Conservation (phyloP, 2,329 filamentous ascomycete genomes). For the Curvularia hawaiiensis region DNA sequence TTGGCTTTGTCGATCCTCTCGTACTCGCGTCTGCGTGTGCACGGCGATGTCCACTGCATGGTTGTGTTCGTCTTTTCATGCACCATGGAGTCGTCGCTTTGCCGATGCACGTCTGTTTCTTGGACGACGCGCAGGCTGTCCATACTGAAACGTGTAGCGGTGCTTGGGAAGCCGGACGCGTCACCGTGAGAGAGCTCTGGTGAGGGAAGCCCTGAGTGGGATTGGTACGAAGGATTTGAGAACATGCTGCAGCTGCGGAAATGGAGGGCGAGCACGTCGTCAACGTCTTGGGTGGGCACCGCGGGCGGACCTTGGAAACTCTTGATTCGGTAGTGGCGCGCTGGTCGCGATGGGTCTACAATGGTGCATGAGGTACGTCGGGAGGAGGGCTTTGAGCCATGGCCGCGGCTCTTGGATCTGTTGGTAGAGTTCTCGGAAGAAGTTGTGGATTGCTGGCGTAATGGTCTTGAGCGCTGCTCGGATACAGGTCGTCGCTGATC, state of each 20-base stretch:
- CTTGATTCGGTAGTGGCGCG: slow-evolving; percentile 43
- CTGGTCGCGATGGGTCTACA: slow-evolving; percentile 42
- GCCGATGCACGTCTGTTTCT: slow-evolving; percentile 18
- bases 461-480: slow-evolving; percentile 31
- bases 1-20: slow-evolving; percentile 46
- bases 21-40: slow-evolving; percentile 44
- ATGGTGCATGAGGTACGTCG: slow-evolving; percentile 43
- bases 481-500: slow-evolving; percentile 29
- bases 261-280: slow-evolving; percentile 48
- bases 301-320: slow-evolving; percentile 38
- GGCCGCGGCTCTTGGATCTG: slow-evolving; percentile 33
- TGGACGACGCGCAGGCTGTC: slow-evolving; percentile 22
- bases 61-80: slow-evolving; percentile 31
- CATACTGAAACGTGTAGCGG: slow-evolving; percentile 23
- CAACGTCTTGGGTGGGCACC: slow-evolving; percentile 39
- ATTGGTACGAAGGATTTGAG: slow-evolving; percentile 37
- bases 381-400: slow-evolving; percentile 43
- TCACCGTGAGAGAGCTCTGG: slow-evolving; percentile 30
- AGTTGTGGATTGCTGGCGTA: slow-evolving; percentile 34
- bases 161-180: slow-evolving; percentile 12
- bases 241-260: slow-evolving; percentile 47
- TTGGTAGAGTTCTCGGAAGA: slow-evolving; percentile 38
- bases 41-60: slow-evolving; percentile 47
- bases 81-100: slow-evolving; percentile 17
- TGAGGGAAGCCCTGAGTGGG: slow-evolving; percentile 27